Percentiles rank a stretch among this genome's conserved stretches.
phyloP scores from a whole-genome alignment of 768 basidiomycete genomes.

The Leucocoprinus leucothites region DNA sequence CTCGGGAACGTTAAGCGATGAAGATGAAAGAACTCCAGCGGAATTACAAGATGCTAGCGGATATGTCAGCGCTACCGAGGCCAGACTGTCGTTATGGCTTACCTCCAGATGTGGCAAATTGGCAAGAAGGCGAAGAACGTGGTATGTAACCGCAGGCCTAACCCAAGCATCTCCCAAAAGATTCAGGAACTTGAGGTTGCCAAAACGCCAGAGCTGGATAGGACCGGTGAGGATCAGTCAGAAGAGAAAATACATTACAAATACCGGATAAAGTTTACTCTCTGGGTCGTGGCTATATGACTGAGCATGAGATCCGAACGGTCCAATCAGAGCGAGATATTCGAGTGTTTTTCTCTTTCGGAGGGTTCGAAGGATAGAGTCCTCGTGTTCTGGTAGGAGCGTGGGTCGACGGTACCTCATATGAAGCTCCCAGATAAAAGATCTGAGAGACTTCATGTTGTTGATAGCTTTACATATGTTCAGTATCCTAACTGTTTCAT shows the following conservation, averaged over 20 bases:
- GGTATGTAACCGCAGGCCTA: conserved; percentile 25
- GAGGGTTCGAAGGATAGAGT: conserved; percentile 33
- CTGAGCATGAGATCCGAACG: conserved; percentile 36
- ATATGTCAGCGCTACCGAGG: background rate
- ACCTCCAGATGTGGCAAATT: conserved; percentile 29
- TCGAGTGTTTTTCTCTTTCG: conserved; percentile 24
- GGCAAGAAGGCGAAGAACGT: conserved; percentile 25
- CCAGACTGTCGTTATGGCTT: background rate
- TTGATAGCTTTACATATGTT: conserved; percentile 39
- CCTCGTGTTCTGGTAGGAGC: conserved; percentile 33
- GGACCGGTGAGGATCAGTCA: background rate
- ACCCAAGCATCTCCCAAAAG: conserved; percentile 29
- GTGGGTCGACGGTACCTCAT: conserved; percentile 20
- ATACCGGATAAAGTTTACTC: conserved; percentile 36
- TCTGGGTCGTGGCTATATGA: conserved; percentile 24
- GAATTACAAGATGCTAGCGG: conserved; percentile 39
- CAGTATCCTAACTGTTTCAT: conserved; percentile 29
- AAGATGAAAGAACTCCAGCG: conserved; percentile 41
- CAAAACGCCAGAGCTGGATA: conserved; percentile 28
- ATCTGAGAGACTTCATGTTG: conserved; percentile 38
- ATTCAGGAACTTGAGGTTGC: conserved; percentile 26
- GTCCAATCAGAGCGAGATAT: conserved; percentile 34
- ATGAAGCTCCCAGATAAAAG: conserved; percentile 43
- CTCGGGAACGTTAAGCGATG: conserved; percentile 34
- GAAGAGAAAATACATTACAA: conserved; percentile 11